Conservation (phyloP, 768 basidiomycete species). For the Leccinum boreale region DNA sequence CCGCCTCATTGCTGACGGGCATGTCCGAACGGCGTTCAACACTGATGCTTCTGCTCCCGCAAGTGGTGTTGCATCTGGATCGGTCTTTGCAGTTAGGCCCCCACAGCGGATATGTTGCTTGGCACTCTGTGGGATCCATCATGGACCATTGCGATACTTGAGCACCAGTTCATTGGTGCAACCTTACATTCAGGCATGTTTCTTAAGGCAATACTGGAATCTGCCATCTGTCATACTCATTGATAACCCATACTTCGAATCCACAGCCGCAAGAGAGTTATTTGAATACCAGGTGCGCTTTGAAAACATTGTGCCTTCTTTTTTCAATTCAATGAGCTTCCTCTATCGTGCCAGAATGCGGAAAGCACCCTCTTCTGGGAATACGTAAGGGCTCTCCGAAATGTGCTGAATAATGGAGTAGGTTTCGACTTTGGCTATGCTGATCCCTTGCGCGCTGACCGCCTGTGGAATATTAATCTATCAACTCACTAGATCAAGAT, state of each 20-base stretch:
- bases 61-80: constrained; percentile 36
- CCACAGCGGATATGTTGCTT: constrained; percentile 73
- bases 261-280: constrained; percentile 79
- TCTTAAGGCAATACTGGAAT: background rate
- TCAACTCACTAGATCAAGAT: constrained; percentile 63
- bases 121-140: constrained; percentile 80
- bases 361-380: constrained; percentile 72
- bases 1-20: constrained; percentile 73
- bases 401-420: constrained; percentile 76
- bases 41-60: constrained; percentile 36
- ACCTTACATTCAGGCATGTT: constrained; percentile 72
- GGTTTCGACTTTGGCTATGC: constrained; percentile 19
- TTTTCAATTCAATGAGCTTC: constrained; percentile 9
- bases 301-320: constrained; percentile 5
- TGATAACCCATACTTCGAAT: constrained; percentile 68
- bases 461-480: constrained; percentile 5
- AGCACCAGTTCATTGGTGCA: constrained; percentile 71
- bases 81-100: constrained; percentile 31
- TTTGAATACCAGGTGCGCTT: constrained; percentile 88
- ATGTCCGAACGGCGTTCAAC: constrained; percentile 57
- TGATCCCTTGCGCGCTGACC: background rate
- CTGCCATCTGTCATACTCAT: constrained; percentile 1
- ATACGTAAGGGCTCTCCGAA: constrained; percentile 72
- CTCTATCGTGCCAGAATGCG: constrained; percentile 54
- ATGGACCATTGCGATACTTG: constrained; percentile 77